Conservation (phyloP, 2,329 filamentous ascomycete genomes). For the Verticillium albo-atrum region DNA sequence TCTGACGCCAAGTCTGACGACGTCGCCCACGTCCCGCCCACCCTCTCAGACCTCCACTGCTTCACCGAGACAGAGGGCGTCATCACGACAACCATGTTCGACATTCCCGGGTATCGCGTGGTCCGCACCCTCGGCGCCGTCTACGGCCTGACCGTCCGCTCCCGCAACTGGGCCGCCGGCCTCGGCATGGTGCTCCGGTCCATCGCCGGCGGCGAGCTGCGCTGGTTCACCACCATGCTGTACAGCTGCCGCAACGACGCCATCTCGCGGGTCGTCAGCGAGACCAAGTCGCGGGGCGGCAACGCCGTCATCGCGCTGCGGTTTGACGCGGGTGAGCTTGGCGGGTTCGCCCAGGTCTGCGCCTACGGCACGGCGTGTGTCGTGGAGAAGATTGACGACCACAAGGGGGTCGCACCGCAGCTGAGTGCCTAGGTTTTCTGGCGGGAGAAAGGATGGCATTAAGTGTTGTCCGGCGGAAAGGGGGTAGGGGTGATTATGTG, state of each 20-base stretch:
- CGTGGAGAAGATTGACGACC: slow-evolving; percentile 49
- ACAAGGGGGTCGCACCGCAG: slow-evolving; percentile 9
- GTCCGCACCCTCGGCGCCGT: slow-evolving; percentile 53
- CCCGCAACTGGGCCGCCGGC: slow-evolving; percentile 53
- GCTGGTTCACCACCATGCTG: slow-evolving; percentile 55
- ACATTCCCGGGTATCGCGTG: slow-evolving; percentile 57
- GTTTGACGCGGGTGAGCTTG: slow-evolving; percentile 53
- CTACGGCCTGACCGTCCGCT: slow-evolving; percentile 52
- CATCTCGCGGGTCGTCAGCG: slow-evolving; percentile 49
- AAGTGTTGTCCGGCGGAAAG: too few species aligned
- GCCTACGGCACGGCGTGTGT: slow-evolving; percentile 57
- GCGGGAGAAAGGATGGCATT: not conserved
- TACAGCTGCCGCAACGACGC: slow-evolving; percentile 56
- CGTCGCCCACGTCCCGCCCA: slow-evolving; percentile 30
- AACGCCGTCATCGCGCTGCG: slow-evolving; percentile 57
- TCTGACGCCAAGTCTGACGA: slow-evolving; percentile 13
- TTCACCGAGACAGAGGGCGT: slow-evolving; percentile 59
- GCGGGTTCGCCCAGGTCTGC: slow-evolving; percentile 52
- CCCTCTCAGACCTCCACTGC: slow-evolving; percentile 47
- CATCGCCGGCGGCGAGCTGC: slow-evolving; percentile 53
- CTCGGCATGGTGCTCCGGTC: slow-evolving; percentile 53
- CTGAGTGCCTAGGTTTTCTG: not conserved
- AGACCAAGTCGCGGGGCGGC: slow-evolving; percentile 52
- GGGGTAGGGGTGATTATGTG: too few species aligned
- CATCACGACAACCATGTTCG: slow-evolving; percentile 60